Percentiles rank a stretch among this genome's conserved stretches.
Conservation (phyloP, 2,329 filamentous ascomycete species). For the Neopestalotiopsis sp. region DNA sequence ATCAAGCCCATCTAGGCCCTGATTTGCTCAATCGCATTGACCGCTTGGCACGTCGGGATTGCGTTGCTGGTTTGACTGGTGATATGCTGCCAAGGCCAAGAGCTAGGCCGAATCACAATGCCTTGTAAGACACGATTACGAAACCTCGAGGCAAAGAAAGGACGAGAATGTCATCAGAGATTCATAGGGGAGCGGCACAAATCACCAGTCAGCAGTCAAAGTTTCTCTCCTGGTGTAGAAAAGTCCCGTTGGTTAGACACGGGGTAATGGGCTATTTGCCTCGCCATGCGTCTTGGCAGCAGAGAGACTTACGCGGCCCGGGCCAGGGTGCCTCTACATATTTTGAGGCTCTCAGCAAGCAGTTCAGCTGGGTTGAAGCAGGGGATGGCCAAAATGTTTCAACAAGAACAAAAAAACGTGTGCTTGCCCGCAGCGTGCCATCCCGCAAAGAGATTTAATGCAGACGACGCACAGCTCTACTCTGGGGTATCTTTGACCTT, state of each 20-base stretch:
- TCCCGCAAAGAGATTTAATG: neutral
- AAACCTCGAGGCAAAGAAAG: neutral
- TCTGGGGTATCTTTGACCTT: slow-evolving; percentile 3
- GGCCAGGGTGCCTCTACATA: neutral
- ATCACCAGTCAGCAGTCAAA: neutral
- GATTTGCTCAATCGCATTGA: neutral
- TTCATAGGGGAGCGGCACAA: neutral
- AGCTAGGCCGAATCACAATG: neutral
- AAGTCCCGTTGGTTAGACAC: neutral
- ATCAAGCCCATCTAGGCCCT: neutral
- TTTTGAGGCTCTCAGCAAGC: neutral
- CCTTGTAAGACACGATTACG: slow-evolving; percentile 2
- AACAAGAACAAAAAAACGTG: neutral
- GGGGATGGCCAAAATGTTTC: neutral
- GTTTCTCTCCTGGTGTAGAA: neutral
- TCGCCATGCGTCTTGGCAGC: slow-evolving; percentile 3
- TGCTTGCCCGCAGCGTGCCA: neutral
- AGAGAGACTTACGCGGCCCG: slow-evolving; percentile 3
- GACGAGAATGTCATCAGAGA: neutral
- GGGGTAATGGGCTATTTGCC: neutral
- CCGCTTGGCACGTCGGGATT: neutral
- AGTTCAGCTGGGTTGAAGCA: neutral
- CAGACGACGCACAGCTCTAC: neutral
- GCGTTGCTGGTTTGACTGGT: neutral
- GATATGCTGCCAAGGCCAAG: slow-evolving; percentile 2